A percentile compares a stretch with the other conserved stretches of the same genome.
Conservation (phyloP, 1,139 yeast genomes). For the Pichia sp. region DNA sequence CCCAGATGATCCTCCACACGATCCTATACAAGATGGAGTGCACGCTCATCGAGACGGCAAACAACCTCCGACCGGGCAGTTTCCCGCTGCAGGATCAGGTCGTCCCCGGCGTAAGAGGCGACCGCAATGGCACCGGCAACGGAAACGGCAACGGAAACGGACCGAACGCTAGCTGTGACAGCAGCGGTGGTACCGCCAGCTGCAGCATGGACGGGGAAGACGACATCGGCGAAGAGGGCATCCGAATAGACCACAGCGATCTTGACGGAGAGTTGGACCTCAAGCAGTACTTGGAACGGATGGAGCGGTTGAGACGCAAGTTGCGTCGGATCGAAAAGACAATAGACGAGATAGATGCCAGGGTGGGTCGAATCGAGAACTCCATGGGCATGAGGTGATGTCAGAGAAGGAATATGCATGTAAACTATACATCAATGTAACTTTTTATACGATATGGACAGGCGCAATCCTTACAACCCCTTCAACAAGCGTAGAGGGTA, state of each 20-base stretch:
- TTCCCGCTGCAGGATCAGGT: background rate
- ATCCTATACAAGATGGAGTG: conserved; percentile 43
- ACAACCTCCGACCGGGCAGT: conserved; percentile 18
- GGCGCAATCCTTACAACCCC: background rate
- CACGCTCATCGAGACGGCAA: conserved; percentile 33
- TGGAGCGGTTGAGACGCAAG: conserved; percentile 36
- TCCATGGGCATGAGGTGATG: conserved; percentile 7
- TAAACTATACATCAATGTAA: background rate
- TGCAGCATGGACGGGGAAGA: background rate
- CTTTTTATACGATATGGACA: background rate
- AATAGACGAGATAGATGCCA: conserved; percentile 36
- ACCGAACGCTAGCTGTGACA: background rate
- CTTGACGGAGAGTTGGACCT: conserved; percentile 18
- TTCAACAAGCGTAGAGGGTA: conserved; percentile 47
- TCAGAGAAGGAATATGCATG: background rate
- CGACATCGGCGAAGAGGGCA: background rate
- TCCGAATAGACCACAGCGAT: conserved; percentile 5
- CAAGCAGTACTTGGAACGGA: conserved; percentile 33
- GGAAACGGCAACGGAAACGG: background rate
- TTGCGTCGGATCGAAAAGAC: conserved; percentile 34
- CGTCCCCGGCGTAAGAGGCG: background rate
- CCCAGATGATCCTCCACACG: conserved; percentile 51
- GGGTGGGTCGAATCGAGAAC: conserved; percentile 24
- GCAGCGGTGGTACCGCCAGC: background rate
- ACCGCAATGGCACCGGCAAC: no score